These are phyloP conservation scores for Scutellospora calospora DNA, from an alignment of 371 early-diverging fungal genomes.

Conservation along the genomic window DNA sequence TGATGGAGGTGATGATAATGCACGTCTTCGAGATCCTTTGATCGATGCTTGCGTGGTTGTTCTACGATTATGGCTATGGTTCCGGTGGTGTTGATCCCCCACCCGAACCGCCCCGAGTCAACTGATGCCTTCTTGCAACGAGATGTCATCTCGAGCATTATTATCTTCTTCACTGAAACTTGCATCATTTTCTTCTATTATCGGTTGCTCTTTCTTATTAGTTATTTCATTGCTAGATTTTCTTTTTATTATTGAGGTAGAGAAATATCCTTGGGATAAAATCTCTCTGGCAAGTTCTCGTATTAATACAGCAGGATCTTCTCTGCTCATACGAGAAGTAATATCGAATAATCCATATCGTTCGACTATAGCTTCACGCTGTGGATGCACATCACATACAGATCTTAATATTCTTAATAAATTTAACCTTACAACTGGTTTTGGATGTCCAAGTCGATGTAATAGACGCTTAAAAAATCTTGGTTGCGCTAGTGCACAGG, in stretches of 20 bases:
- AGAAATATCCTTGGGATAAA: conserved; percentile 41
- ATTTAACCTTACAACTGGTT: conserved; percentile 58
- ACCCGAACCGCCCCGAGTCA: conserved; percentile 42
- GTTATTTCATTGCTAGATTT: background rate
- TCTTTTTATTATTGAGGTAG: background rate
- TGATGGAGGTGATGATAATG: conserved; percentile 8
- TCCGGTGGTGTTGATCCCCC: background rate
- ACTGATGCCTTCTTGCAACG: background rate
- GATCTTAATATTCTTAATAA: conserved; percentile 58
- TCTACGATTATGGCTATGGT: background rate
- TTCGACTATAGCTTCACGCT: conserved; percentile 39
- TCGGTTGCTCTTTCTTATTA: background rate
- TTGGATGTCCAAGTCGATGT: conserved; percentile 55
- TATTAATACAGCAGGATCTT: conserved; percentile 57
- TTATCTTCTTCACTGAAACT: background rate
- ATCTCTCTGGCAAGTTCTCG: conserved; percentile 58
- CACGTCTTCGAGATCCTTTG: background rate
- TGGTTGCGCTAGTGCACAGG: conserved; percentile 52
- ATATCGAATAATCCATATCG: conserved; percentile 46
- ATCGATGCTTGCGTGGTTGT: background rate
- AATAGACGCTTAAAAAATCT: conserved; percentile 53
- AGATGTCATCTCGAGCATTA: background rate
- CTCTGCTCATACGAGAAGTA: conserved; percentile 49
- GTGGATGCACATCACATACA: conserved; percentile 53
- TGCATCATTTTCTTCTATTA: background rate